Evolutionary conservation across 495 filamentous ascomycete genomes (phyloP).

Genomic region (Clavariopsis aquatica): DNA sequence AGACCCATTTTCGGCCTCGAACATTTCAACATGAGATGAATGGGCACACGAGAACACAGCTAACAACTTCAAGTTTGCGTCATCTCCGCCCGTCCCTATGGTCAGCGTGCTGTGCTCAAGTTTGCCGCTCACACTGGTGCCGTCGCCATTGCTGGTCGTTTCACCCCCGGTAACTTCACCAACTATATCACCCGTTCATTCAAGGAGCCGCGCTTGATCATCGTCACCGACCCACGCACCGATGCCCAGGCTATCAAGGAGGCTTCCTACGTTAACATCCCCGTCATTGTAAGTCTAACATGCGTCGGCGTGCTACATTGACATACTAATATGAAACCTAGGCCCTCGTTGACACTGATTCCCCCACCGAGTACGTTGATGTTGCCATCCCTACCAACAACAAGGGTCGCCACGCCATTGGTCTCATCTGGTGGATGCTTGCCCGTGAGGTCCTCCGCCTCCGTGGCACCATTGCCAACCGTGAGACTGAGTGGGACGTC

Average conservation of each 20-base stretch:
- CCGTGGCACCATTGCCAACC: conserved; percentile 88
- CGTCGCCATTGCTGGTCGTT: conserved; percentile 96
- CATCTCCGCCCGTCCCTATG: conserved; percentile 98
- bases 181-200: conserved; percentile 99
- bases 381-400: conserved; percentile 99
- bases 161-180: conserved; percentile 99
- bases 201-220: conserved; percentile 99
- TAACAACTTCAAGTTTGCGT: conserved; percentile 64
- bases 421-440: conserved; percentile 98
- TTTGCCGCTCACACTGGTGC: conserved; percentile 97
- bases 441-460: conserved; percentile 99
- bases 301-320: not conserved
- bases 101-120: conserved; percentile 98
- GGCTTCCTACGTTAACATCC: conserved; percentile 99
- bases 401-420: conserved; percentile 99
- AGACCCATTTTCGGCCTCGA: not conserved
- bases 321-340: not conserved
- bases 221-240: conserved; percentile 99
- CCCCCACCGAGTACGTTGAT: conserved; percentile 98
- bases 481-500: conserved; percentile 95
- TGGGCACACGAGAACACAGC: not conserved
- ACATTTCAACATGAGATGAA: not conserved
- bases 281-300: conserved; percentile 68
- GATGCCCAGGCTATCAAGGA: conserved; percentile 99
- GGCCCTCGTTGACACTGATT: conserved; percentile 95